A percentile compares a stretch with the other conserved stretches of the same genome.
Evolutionary conservation across 768 basidiomycete species (phyloP).

Genomic region (Leccinum truebloodii): DNA sequence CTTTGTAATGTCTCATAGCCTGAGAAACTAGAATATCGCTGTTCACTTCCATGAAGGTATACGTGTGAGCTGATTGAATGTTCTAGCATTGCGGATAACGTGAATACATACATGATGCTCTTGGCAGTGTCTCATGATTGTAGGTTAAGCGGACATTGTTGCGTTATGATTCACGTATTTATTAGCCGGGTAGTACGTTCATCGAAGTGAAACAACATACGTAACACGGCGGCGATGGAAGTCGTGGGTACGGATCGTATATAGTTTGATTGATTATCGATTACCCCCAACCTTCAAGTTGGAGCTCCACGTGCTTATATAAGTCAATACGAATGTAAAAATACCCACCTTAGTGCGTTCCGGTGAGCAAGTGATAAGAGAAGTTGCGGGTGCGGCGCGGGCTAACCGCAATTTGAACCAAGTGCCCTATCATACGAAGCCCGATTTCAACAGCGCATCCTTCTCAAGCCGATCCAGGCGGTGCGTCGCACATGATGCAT

Average conservation of each 20-base stretch:
- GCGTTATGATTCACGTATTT: background rate
- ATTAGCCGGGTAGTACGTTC: background rate
- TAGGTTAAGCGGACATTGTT: background rate
- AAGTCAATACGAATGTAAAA: background rate
- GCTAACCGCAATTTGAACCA: background rate
- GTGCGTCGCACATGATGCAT: background rate
- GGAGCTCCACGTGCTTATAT: background rate
- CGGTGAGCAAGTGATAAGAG: background rate
- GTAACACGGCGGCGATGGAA: background rate
- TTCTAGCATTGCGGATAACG: background rate
- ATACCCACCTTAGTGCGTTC: background rate
- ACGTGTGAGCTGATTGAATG: no score
- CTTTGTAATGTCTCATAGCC: slow-evolving; percentile 3
- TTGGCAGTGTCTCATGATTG: background rate
- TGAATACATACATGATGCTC: background rate
- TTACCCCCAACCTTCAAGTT: background rate
- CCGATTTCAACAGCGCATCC: background rate
- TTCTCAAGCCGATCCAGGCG: background rate
- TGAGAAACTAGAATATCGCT: background rate
- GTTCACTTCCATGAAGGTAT: background rate
- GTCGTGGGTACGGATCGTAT: background rate
- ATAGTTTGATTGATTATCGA: background rate
- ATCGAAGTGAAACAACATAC: background rate
- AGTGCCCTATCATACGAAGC: background rate
- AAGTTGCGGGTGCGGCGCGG: background rate